Evolutionary conservation across 1,139 yeast species (phyloP).

Genomic region (Geotrichum siamense): DNA sequence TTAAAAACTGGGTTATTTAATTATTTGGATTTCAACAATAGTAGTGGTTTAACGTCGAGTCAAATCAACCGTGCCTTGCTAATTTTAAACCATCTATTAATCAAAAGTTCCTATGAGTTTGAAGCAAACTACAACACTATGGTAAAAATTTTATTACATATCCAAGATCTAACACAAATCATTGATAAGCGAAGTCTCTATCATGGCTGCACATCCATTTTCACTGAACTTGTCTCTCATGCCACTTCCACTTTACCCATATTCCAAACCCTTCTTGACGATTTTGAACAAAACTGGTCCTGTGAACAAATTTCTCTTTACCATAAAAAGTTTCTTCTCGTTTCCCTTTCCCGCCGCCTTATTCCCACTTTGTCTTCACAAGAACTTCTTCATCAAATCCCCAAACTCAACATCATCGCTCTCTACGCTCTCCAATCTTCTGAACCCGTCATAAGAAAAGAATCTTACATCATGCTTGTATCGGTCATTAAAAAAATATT

Average conservation of each 20-base stretch:
- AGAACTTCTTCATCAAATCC: too few species aligned
- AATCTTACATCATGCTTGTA: too few species aligned
- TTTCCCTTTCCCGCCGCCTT: too few species aligned
- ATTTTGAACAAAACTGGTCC: background rate
- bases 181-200: conserved; percentile 11
- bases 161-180: conserved; percentile 7
- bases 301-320: too few species aligned
- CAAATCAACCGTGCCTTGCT: conserved; percentile 11
- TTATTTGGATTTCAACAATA: background rate
- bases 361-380: too few species aligned
- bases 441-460: too few species aligned
- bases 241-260: background rate
- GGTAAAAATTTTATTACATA: conserved; percentile 1
- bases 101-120: background rate
- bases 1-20: background rate
- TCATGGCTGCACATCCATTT: conserved; percentile 5
- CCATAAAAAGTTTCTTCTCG: too few species aligned
- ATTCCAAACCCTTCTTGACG: background rate
- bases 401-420: too few species aligned
- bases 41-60: conserved; percentile 1
- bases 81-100: conserved; percentile 8
- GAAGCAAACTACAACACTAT: conserved; percentile 2
- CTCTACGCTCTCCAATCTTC: too few species aligned
- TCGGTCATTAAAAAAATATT: too few species aligned
- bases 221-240: conserved; percentile 3